Evolutionary conservation across 2,329 filamentous ascomycete genomes (phyloP), one percentile per base, ranked within the genome.

Genomic region (Scedosporium minutisporum): DNA sequence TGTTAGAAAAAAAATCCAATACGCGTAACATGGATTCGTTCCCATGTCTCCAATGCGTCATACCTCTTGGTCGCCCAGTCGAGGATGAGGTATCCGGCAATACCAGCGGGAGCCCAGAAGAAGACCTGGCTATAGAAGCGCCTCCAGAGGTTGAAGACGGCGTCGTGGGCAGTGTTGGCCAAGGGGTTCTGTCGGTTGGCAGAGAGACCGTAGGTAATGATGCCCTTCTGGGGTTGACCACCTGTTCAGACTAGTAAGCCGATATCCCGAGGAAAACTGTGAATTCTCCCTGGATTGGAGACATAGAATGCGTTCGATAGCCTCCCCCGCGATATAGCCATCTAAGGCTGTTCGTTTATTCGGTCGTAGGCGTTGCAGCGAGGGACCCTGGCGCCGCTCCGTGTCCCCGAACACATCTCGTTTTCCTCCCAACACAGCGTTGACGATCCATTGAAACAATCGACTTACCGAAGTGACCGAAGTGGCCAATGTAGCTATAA

Each of bases 71-170:
- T 88, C 68, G 95, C 93, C 95, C 95, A 99, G 74, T 89, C 79
- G 88, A 97, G 90, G 68, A 86, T 74, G 73, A 87, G 86, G 81
- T 97, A 99, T 68, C 84, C 92, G 68, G 82, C 76, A 67, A 95
- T 71, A 69, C 96, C 79, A 46, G 93, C 89, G 64, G 95, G 90
- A 27, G 87, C 83, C 77, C 93, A 87, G 84, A 93, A 99, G 69
- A 97, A 86, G 69, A 96, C 86, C 82, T 97, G 95, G 69, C 83
- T 77, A 75, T 87, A 87, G 78, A 89, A 90, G 72, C 95, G 87
- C 77, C 95, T 88, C 84, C 89, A 96, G 70, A 86, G 88, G 85
- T 99, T 99, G 88, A 97, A 97, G 81, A 97, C 79, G 72, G 93
- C 93, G 68, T 88, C 89, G 76, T 93, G 80, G 67, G 83, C 77